phyloP scores from a whole-genome alignment of 805 yeast species.

The Wickerhamiella cacticola region DNA sequence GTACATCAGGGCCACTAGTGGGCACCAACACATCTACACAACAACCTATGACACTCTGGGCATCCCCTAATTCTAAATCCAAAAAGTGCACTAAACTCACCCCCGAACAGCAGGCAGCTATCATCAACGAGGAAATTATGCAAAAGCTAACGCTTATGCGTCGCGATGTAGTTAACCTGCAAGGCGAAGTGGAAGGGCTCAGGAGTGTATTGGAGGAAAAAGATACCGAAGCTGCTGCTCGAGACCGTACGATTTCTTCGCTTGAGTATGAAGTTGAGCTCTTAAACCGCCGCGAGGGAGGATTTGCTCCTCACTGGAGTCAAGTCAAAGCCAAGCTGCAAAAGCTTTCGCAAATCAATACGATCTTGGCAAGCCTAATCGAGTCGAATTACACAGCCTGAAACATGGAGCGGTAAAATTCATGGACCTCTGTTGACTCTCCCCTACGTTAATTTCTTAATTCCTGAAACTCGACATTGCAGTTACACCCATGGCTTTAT shows the following conservation, averaged over 20 bases:
- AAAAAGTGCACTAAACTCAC: neutral
- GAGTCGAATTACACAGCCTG: conserved; percentile 4
- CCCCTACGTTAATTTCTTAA: neutral
- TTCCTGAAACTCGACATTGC: neutral
- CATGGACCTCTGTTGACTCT: neutral
- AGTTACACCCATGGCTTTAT: neutral
- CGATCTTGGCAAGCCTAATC: neutral
- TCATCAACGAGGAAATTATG: neutral
- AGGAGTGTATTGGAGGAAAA: neutral
- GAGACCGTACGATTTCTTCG: neutral
- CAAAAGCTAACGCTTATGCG: conserved; percentile 7
- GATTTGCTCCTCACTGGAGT: neutral
- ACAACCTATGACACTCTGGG: neutral
- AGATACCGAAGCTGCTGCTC: neutral
- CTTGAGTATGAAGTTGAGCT: neutral
- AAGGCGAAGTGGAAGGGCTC: neutral
- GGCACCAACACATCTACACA: neutral
- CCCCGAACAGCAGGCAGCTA: neutral
- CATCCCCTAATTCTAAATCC: neutral
- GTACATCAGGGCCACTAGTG: neutral
- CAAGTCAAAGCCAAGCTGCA: neutral
- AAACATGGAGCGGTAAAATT: neutral
- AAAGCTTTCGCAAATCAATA: neutral
- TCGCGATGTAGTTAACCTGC: neutral
- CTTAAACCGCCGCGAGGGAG: neutral